Conservation (phyloP, 768 basidiomycete species). For the Boletus rufocinnamomeus region DNA sequence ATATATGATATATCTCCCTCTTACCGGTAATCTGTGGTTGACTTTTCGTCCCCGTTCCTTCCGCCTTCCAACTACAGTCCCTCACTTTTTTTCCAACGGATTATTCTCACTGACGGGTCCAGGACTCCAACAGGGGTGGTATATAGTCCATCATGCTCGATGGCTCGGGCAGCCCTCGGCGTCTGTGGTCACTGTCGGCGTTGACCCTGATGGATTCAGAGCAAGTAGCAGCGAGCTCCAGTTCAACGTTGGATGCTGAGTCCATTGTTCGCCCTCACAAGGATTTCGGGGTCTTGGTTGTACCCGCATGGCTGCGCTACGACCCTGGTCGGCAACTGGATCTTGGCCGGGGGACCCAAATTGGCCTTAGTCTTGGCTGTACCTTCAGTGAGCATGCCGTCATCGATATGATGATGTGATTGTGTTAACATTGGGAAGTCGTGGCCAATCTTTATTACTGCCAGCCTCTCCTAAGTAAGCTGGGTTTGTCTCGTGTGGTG, state of each 20-base stretch:
- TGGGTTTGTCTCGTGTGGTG: background rate
- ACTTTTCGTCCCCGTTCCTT: conserved; percentile 9
- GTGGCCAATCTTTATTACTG: conserved; percentile 81
- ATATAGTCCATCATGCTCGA: conserved; percentile 9
- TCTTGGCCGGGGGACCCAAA: conserved; percentile 42
- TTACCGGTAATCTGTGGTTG: background rate
- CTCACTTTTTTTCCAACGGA: conserved; percentile 9
- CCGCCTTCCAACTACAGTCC: conserved; percentile 17
- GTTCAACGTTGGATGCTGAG: background rate
- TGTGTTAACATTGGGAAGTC: conserved; percentile 16
- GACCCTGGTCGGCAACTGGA: conserved; percentile 40
- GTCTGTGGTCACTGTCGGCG: conserved; percentile 20
- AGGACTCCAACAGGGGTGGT: conserved; percentile 2
- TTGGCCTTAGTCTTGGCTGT: conserved; percentile 49
- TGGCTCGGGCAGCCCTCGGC: conserved; percentile 11
- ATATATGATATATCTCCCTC: conserved; percentile 5
- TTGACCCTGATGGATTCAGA: conserved; percentile 15
- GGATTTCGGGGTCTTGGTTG: conserved; percentile 48
- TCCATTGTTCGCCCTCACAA: conserved; percentile 5
- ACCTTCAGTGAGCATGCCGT: conserved; percentile 42
- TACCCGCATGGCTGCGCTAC: conserved; percentile 45
- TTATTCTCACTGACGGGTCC: background rate
- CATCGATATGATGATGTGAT: background rate
- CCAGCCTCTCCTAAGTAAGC: conserved; percentile 73
- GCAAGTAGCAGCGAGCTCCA: background rate